Evolutionary conservation across 2,329 filamentous ascomycete species (phyloP), one percentile per base, ranked within the genome.

Genomic region (Phoma herbarum): DNA sequence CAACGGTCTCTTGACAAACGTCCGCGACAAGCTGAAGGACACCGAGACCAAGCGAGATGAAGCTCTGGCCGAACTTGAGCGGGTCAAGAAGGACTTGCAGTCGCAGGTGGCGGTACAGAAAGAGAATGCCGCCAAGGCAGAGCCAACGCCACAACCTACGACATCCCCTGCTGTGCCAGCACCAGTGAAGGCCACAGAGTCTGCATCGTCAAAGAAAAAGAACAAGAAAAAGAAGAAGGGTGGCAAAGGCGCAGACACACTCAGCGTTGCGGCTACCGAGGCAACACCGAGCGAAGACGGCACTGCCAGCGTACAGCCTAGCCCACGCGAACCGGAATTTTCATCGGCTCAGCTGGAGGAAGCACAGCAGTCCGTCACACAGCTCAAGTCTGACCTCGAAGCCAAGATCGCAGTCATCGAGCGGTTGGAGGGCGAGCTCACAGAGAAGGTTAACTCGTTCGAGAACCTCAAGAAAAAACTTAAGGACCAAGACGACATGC

Each of bases 141-240:
- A 66, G 22, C 52, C 60, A 7, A 26, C 54, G 2, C 54, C 57
- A 26, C 61, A 65, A 37, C 59, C 68, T 7, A 64, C 74, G 53
- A 44, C 63, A 14, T 59, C 61, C 8, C 50, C 68, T n/a, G 41
- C 54, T 3, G 14, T 31, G 7, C 28, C 51, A 12, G 44, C 59
- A 7, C 57, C 63, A 25, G 58, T 68, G 18, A 66, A 68, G 28
- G 49, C 68, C 11, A 68, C 66, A 16, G 71, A 74, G 3, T 73
- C 78, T 14, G 77, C 71, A 14, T 76, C 81, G 11, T 79, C 80
- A 59, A 94, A 93, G 79, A 96, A 92, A 76, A 96, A 91, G 77
- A 96, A 93, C 64, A 82, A 81, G 65, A 82, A 91, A 75, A 97
- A 96, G 84, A 90, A 89, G 78, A 94, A 93, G 81, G 87, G 86